Evolutionary conservation across 768 basidiomycete species (phyloP), one percentile per base, ranked within the genome.

Genomic region (Multifurca ochricompacta): DNA sequence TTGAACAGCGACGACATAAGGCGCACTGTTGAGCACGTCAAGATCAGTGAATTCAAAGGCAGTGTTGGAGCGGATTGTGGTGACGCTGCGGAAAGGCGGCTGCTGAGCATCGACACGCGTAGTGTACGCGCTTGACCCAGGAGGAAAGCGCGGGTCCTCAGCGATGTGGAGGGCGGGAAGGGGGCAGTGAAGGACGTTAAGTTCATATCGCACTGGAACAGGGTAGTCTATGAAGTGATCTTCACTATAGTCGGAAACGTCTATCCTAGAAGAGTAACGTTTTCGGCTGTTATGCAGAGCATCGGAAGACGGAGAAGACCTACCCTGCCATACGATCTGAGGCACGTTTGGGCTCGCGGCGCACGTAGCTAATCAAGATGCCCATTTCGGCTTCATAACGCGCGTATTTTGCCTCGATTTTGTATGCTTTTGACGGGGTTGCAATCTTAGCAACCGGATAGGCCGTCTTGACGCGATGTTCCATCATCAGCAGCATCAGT

Each of bases 401-500:
- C 41, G 58, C 53, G 30, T 59, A 59, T 34, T 59, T 59, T 21
- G 50, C 59, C 11, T 59, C 51, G 16, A 61, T 18, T 21, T 59
- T 48, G 37, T 61, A 61, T 21, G 60, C 41, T 34, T 56, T 61
- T 16, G 53, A 49, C 10, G 31, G 31, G 8, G 30, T 54, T 16
- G 19, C 21, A 1, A 59, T 45, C 32, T 45, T 61, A 13, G 58
- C 60, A 14, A 61, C 49, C 7, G 60, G 60, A 36, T 61, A 61
- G 3, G 47, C 54, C 6, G 31, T 56, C 36, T 56, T 48, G 43
- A 53, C 47, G 42, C 60, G 60, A 54, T 61, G 60, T 10, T 61
- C 60, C 60, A 60, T 52, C 60, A 61, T 47, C 21, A 56, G 41
- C 16, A 61, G 51, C 39, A 52, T 32, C 4, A 61, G 19, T 31